Conservation (phyloP, 2,329 filamentous ascomycete genomes). For the Cryphonectria parasitica region DNA sequence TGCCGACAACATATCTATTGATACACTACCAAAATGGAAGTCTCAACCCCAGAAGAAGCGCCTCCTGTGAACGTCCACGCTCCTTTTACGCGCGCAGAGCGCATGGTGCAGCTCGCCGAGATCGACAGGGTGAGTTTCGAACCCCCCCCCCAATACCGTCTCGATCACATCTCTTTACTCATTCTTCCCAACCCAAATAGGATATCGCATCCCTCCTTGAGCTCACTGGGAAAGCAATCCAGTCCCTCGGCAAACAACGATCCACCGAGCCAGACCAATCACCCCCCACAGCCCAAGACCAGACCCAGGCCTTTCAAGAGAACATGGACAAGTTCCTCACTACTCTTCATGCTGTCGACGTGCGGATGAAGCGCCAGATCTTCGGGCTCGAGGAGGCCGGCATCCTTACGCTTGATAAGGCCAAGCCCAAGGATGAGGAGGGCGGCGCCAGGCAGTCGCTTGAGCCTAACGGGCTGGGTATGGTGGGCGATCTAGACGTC, state of each 20-base stretch:
- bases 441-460: conserved; percentile 39
- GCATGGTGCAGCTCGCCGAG: conserved; percentile 77
- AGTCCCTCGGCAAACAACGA: conserved; percentile 59
- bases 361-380: conserved; percentile 74
- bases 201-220: conserved; percentile 51
- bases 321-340: conserved; percentile 71
- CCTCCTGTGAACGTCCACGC: conserved; percentile 40
- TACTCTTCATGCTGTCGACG: conserved; percentile 74
- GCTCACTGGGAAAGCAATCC: conserved; percentile 61
- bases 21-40: conserved; percentile 22
- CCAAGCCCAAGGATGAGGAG: conserved; percentile 32
- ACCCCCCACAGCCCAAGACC: conserved; percentile 47
- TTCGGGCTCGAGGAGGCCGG: conserved; percentile 81
- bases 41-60: conserved; percentile 30
- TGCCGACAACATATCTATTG: not conserved
- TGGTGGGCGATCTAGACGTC: conserved; percentile 71
- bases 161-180: conserved; percentile 8
- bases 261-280: conserved; percentile 32
- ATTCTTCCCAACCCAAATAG: conserved; percentile 46
- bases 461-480: conserved; percentile 58
- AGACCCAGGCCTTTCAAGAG: conserved; percentile 60
- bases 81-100: conserved; percentile 74
- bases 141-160: not conserved
- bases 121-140: conserved; percentile 66
- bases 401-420: conserved; percentile 60